These are phyloP conservation scores for Fusarium albidum DNA, from an alignment of 2,329 filamentous ascomycete species.

Conservation along the genomic window DNA sequence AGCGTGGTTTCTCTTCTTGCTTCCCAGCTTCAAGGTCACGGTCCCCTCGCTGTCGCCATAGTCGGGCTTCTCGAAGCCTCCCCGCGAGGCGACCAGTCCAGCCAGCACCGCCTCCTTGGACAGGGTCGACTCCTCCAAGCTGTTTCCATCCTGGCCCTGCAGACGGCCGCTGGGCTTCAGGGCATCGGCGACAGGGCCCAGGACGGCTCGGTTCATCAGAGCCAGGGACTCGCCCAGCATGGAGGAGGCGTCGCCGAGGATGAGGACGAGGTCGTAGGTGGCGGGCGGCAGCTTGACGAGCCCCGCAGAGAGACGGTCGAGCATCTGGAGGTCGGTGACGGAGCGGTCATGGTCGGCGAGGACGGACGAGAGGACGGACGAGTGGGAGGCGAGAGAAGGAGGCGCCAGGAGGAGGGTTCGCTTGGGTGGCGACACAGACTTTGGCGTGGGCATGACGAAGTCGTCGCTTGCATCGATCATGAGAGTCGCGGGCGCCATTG, in stretches of 20 bases:
- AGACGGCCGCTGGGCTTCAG: slow-evolving; percentile 75
- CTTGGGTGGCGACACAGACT: slow-evolving; percentile 40
- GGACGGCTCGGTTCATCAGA: slow-evolving; percentile 72
- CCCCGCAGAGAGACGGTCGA: slow-evolving; percentile 87
- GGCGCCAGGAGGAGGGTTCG: slow-evolving; percentile 88
- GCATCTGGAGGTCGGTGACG: slow-evolving; percentile 93
- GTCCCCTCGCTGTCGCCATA: slow-evolving; percentile 65
- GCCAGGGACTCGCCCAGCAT: slow-evolving; percentile 69
- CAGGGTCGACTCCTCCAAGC: slow-evolving; percentile 50
- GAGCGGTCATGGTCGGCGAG: slow-evolving; percentile 77
- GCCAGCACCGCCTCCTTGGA: slow-evolving; percentile 82
- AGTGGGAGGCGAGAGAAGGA: slow-evolving; percentile 86
- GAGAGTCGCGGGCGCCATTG: slow-evolving; percentile 61
- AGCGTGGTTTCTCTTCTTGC: slow-evolving; percentile 44
- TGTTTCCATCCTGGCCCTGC: slow-evolving; percentile 74
- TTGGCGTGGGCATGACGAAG: slow-evolving; percentile 48
- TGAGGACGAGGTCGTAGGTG: slow-evolving; percentile 85
- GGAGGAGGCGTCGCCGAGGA: slow-evolving; percentile 81
- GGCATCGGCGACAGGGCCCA: slow-evolving; percentile 72
- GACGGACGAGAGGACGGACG: slow-evolving; percentile 76
- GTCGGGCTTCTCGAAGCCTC: slow-evolving; percentile 79
- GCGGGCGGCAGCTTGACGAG: slow-evolving; percentile 77
- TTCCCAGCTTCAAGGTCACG: slow-evolving; percentile 56
- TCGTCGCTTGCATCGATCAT: slow-evolving; percentile 65
- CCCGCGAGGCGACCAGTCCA: slow-evolving; percentile 71